Percentiles rank a stretch among this genome's conserved stretches.
Evolutionary conservation across 768 basidiomycete species (phyloP).

Genomic region (Cystoderma amianthinum): DNA sequence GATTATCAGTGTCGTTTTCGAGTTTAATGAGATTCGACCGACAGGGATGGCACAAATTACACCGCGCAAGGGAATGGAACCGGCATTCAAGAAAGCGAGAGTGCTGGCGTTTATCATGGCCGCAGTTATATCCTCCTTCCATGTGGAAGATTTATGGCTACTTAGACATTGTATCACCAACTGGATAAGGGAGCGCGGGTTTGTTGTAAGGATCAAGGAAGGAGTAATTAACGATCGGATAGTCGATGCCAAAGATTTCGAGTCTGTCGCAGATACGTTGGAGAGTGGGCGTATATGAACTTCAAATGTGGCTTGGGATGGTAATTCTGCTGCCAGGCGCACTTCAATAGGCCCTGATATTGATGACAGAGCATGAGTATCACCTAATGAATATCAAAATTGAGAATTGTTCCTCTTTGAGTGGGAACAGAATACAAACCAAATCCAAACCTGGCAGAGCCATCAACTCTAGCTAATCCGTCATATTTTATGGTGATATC

Average conservation of each 20-base stretch:
- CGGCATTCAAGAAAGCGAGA: slow-evolving; percentile 61
- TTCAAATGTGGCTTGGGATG: slow-evolving; percentile 71
- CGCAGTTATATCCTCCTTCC: slow-evolving; percentile 43
- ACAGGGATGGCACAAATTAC: slow-evolving; percentile 67
- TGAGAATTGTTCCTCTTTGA: too few species aligned
- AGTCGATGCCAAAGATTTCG: slow-evolving; percentile 48
- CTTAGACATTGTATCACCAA: slow-evolving; percentile 65
- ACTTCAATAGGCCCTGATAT: slow-evolving; percentile 80
- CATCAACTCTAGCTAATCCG: slow-evolving; percentile 64
- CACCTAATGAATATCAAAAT: too few species aligned
- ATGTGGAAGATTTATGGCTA: slow-evolving; percentile 12
- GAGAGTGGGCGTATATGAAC: slow-evolving; percentile 65
- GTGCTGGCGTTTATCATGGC: slow-evolving; percentile 67
- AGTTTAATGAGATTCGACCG: too few species aligned
- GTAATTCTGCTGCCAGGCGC: slow-evolving; percentile 58
- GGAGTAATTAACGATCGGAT: slow-evolving; percentile 56
- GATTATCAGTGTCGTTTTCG: slow-evolving; percentile 29
- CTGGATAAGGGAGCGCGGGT: slow-evolving; percentile 71
- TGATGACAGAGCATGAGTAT: slow-evolving; percentile 52
- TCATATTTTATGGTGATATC: slow-evolving; percentile 43
- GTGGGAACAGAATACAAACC: too few species aligned
- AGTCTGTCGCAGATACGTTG: slow-evolving; percentile 61
- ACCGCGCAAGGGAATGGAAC: slow-evolving; percentile 68
- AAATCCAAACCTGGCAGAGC: slow-evolving; percentile 67
- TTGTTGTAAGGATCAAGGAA: slow-evolving; percentile 54